Conservation (phyloP, 2,329 filamentous ascomycete genomes). For the Trematosphaeria pertusa region DNA sequence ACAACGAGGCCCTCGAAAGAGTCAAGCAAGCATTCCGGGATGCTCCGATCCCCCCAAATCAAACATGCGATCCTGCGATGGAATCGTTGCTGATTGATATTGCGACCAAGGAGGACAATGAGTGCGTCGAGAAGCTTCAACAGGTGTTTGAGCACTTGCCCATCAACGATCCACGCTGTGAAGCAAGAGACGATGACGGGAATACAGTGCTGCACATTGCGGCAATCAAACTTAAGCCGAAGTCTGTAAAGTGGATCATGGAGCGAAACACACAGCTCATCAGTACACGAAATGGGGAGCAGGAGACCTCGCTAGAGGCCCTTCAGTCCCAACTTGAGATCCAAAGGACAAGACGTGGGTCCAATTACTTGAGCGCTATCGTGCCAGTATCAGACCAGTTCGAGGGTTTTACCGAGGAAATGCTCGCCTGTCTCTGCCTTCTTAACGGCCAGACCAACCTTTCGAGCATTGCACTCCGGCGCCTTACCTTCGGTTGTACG, state of each 20-base stretch:
- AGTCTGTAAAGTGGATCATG: not conserved
- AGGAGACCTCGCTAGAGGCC: constrained; percentile 4
- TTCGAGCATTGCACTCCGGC: not conserved
- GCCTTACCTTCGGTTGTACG: constrained; percentile 1
- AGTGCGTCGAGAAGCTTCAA: constrained; percentile 14
- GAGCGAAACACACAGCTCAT: not conserved
- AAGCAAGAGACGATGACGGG: constrained; percentile 16
- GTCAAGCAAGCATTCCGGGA: no score
- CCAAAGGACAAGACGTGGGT: not conserved
- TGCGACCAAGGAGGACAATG: no score
- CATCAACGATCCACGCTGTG: constrained; percentile 9
- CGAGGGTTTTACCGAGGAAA: constrained; percentile 32
- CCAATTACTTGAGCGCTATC: not conserved
- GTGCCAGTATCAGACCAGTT: constrained; percentile 46
- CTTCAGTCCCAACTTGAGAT: not conserved
- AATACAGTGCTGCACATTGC: constrained; percentile 37
- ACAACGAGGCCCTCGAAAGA: no score
- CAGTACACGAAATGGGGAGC: not conserved
- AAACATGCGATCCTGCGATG: no score
- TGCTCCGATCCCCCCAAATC: no score
- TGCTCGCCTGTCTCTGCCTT: constrained; percentile 34
- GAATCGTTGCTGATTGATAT: no score
- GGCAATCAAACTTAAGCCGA: constrained; percentile 14
- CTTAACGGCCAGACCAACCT: constrained; percentile 35
- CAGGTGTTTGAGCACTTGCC: constrained; percentile 3